Percentiles rank a stretch among this genome's conserved stretches.
Conservation (phyloP, 805 yeast species). For the Ogataea corticis region DNA sequence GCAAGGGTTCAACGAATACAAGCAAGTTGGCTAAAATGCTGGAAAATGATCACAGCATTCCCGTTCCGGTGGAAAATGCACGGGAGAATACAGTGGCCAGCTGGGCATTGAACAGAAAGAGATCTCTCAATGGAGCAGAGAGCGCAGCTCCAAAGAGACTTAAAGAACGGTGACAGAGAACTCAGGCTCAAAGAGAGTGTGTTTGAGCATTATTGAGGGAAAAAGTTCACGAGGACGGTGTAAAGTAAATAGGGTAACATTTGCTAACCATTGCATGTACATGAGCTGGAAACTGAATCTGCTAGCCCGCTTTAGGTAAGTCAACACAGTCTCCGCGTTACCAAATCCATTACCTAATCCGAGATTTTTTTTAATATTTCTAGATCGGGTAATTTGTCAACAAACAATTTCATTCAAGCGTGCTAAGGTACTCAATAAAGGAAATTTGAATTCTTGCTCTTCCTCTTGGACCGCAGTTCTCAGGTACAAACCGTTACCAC, state of each 20-base stretch:
- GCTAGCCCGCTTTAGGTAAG: no score
- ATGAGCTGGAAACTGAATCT: no score
- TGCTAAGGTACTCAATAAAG: neutral
- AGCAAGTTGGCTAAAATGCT: slow-evolving; percentile 15
- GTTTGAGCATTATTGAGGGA: no score
- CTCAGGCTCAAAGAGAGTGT: no score
- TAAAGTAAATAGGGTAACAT: no score
- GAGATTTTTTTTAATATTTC: neutral
- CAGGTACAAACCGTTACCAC: neutral
- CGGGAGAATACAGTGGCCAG: neutral
- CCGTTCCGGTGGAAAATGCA: neutral
- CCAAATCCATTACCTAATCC: neutral
- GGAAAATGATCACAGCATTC: slow-evolving; percentile 6
- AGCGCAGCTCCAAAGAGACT: slow-evolving; percentile 39
- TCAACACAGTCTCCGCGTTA: no score
- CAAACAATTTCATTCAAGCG: slow-evolving; percentile 4
- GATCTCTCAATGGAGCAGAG: neutral
- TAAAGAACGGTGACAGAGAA: neutral
- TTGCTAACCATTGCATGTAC: no score
- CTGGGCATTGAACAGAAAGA: neutral
- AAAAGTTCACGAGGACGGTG: no score
- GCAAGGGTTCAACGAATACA: slow-evolving; percentile 22
- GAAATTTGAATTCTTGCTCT: no score
- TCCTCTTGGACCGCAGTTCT: neutral
- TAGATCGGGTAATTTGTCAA: slow-evolving; percentile 9